phyloP scores from a whole-genome alignment of 345 rosid genomes.

The Rhodamnia rubescens region DNA sequence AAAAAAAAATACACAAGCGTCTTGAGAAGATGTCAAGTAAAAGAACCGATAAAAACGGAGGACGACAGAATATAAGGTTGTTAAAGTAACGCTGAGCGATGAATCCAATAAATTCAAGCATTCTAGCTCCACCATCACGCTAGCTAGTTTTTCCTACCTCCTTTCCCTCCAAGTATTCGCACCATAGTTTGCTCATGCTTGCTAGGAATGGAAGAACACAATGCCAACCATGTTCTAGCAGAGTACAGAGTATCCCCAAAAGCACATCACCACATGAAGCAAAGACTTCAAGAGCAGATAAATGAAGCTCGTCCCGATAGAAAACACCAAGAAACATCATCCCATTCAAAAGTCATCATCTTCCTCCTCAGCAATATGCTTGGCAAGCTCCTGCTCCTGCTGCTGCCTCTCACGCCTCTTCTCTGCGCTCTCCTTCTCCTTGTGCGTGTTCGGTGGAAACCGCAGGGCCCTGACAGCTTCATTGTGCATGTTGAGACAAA shows the following conservation, averaged over 20 bases:
- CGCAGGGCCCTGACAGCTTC: constrained; percentile 69
- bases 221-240: background rate
- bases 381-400: constrained; percentile 82
- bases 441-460: constrained; percentile 63
- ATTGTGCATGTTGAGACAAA: constrained; percentile 87
- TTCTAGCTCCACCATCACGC: background rate
- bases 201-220: background rate
- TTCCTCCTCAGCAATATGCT: constrained; percentile 79
- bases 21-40: background rate
- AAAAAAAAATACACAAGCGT: background rate
- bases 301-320: background rate
- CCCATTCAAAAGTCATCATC: constrained; percentile 55
- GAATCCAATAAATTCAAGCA: background rate
- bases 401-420: constrained; percentile 61
- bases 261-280: background rate
- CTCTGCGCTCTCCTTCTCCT: constrained; percentile 77
- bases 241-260: background rate
- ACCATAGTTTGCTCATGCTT: background rate
- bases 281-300: background rate
- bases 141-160: background rate
- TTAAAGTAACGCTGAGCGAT: background rate
- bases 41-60: background rate
- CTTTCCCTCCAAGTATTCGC: background rate
- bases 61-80: background rate
- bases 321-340: background rate